phyloP scores from a whole-genome alignment of 805 yeast species.

The Blastobotrys terrestris region DNA sequence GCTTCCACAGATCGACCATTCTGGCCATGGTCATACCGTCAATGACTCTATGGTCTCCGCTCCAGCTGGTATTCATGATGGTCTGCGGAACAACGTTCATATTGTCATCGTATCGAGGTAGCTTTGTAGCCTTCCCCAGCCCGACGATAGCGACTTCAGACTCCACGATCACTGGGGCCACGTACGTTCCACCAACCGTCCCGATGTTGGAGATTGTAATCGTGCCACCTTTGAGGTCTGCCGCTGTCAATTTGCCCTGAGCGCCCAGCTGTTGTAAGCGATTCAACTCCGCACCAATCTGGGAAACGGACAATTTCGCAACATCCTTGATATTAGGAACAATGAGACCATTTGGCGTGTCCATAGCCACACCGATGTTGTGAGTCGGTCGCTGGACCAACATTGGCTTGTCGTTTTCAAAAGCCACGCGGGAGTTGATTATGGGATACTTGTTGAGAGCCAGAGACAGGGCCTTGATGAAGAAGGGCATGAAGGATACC shows the following conservation, averaged over 20 bases:
- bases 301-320: slow-evolving; percentile 21
- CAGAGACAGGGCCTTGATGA: slow-evolving; percentile 31
- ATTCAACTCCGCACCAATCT: slow-evolving; percentile 26
- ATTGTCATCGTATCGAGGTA: slow-evolving; percentile 26
- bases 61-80: slow-evolving; percentile 29
- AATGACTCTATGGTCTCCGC: slow-evolving; percentile 31
- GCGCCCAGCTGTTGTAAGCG: slow-evolving; percentile 25
- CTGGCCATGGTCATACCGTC: slow-evolving; percentile 33
- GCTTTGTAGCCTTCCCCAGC: slow-evolving; percentile 24
- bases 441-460: slow-evolving; percentile 26
- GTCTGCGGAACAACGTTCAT: slow-evolving; percentile 23
- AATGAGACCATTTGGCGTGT: slow-evolving; percentile 30
- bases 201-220: slow-evolving; percentile 32
- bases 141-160: slow-evolving; percentile 31
- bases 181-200: slow-evolving; percentile 31
- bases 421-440: slow-evolving; percentile 23
- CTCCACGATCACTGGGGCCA: slow-evolving; percentile 31
- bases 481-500: slow-evolving; percentile 31
- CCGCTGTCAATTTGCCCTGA: slow-evolving; percentile 23
- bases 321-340: slow-evolving; percentile 31
- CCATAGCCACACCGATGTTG: slow-evolving; percentile 32
- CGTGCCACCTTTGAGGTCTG: slow-evolving; percentile 29
- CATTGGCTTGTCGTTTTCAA: slow-evolving; percentile 19
- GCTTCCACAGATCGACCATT: slow-evolving; percentile 25
- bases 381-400: slow-evolving; percentile 24